Evolutionary conservation across 805 yeast genomes (phyloP).

Genomic region (Candida ponderosae): DNA sequence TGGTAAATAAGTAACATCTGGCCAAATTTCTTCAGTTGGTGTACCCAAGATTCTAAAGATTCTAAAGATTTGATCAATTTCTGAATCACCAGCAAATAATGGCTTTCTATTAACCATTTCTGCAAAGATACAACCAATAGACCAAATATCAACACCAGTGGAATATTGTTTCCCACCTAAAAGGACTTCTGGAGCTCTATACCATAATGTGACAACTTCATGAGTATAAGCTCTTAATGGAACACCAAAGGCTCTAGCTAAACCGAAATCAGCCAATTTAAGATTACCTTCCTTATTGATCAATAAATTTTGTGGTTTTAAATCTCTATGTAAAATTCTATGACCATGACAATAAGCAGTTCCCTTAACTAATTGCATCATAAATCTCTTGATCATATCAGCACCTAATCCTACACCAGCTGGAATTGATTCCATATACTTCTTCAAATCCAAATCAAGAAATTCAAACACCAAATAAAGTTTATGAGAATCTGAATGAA

Average conservation of each 20-base stretch:
- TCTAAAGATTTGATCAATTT: constrained; percentile 92
- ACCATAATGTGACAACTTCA: constrained; percentile 97
- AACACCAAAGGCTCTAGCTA: constrained; percentile 96
- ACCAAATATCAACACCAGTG: constrained; percentile 99
- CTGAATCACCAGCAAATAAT: constrained; percentile 94
- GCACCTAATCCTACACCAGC: constrained; percentile 86
- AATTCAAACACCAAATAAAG: constrained; percentile 89
- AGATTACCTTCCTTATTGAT: constrained; percentile 94
- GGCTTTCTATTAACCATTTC: constrained; percentile 97
- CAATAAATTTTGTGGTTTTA: constrained; percentile 92
- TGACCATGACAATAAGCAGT: constrained; percentile 91
- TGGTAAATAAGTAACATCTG: constrained; percentile 84
- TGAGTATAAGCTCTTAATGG: constrained; percentile 96
- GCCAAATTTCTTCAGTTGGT: constrained; percentile 91
- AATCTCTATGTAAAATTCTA: constrained; percentile 88
- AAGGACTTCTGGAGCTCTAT: constrained; percentile 91
- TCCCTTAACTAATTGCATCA: constrained; percentile 88
- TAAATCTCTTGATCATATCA: constrained; percentile 84
- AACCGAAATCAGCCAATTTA: constrained; percentile 87
- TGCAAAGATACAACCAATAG: constrained; percentile 95
- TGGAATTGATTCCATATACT: constrained; percentile 94
- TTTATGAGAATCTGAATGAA: constrained; percentile 90
- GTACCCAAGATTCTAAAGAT: constrained; percentile 91
- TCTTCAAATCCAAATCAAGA: constrained; percentile 88
- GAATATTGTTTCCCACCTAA: constrained; percentile 96